Percentiles rank a stretch among this genome's conserved stretches.
phyloP scores from a whole-genome alignment of 306 rosid genomes.

The Castanea mollissima region DNA sequence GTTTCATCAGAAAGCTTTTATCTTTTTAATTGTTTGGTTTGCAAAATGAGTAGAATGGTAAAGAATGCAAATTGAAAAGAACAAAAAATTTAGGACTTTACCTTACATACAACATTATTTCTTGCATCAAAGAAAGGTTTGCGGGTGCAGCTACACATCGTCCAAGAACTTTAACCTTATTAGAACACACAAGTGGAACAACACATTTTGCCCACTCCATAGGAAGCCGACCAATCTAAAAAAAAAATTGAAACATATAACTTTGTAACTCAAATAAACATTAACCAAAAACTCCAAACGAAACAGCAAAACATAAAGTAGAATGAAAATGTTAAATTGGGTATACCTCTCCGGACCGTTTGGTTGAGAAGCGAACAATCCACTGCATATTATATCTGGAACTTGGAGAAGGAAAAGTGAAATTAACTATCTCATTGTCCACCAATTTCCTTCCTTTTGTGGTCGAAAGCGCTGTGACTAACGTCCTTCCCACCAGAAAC shows the following conservation, averaged over 20 bases:
- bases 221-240: conserved; percentile 78
- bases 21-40: neutral
- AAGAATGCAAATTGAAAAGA: neutral
- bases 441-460: conserved; percentile 59
- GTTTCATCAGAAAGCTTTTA: neutral
- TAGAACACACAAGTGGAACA: conserved; percentile 54
- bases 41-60: neutral
- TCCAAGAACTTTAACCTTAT: conserved; percentile 55
- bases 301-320: neutral
- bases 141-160: conserved; percentile 65
- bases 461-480: conserved; percentile 58
- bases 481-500: conserved; percentile 61
- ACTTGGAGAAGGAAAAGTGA: conserved; percentile 35
- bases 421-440: conserved; percentile 76
- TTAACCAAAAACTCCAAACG: neutral
- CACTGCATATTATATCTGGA: conserved; percentile 35
- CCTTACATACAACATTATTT: conserved; percentile 65
- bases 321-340: neutral
- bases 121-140: conserved; percentile 66
- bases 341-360: conserved; percentile 66
- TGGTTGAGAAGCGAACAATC: conserved; percentile 81
- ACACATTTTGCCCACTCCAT: conserved; percentile 84
- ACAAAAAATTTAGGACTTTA: conserved; percentile 9
- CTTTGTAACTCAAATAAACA: neutral
- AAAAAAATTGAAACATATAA: neutral